A percentile compares a stretch with the other conserved stretches of the same genome.
Evolutionary conservation across 768 basidiomycete genomes (phyloP).

Genomic region (Pisolithus orientalis): DNA sequence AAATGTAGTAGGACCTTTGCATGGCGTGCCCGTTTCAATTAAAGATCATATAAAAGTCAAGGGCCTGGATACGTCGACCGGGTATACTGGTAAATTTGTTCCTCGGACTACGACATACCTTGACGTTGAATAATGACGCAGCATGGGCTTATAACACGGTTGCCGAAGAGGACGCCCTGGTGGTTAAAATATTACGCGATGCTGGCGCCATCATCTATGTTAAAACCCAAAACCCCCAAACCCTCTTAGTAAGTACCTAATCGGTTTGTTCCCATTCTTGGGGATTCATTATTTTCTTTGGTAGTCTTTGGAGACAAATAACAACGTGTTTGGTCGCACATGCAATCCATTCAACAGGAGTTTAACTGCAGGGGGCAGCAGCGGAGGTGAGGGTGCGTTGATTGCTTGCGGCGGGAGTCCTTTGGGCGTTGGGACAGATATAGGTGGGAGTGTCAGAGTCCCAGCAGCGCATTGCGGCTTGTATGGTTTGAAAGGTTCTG

Average conservation of each 20-base stretch:
- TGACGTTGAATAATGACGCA: constrained; percentile 19
- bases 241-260: constrained; percentile 35
- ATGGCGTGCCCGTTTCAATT: constrained; percentile 39
- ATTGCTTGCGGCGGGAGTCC: constrained; percentile 38
- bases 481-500: constrained; percentile 42
- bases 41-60: constrained; percentile 44
- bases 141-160: constrained; percentile 35
- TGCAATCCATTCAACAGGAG: constrained; percentile 58
- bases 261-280: background rate
- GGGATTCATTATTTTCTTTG: constrained; percentile 8
- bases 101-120: background rate
- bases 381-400: constrained; percentile 43
- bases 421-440: constrained; percentile 40
- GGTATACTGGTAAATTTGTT: constrained; percentile 18
- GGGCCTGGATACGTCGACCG: constrained; percentile 35
- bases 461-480: constrained; percentile 37
- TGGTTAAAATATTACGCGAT: constrained; percentile 38
- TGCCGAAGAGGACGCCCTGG: constrained; percentile 37
- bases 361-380: constrained; percentile 40
- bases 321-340: constrained; percentile 52
- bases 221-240: constrained; percentile 45
- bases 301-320: constrained; percentile 48
- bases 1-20: constrained; percentile 39
- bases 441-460: constrained; percentile 41
- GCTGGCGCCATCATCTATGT: constrained; percentile 42